Evolutionary conservation across 2,329 filamentous ascomycete genomes (phyloP), one percentile per base, ranked within the genome.

Genomic region (Hymenoscyphus repandus): DNA sequence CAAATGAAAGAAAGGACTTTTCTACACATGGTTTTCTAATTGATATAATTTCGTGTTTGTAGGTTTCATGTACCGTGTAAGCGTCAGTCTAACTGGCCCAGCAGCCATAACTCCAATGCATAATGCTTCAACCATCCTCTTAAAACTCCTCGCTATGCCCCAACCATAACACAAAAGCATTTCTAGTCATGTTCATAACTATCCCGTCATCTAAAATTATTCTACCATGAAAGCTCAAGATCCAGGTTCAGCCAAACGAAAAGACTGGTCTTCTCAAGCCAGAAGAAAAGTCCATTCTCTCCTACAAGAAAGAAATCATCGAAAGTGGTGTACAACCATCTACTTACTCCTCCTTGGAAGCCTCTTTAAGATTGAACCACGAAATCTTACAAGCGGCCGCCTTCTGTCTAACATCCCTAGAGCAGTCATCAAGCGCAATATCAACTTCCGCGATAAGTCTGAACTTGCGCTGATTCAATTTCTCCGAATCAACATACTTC

Each of bases 391-490:
- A 58, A 20, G 51, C 48, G 31, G 59, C 57, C 22, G 62, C 62
- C 31, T 55, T 56, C 31, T 47, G 36, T 9, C 64, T 50, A 10
- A 67, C 64, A 27, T 58, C 56, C 36, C 56, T 45, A 9, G 52
- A 52, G 34, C 51, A 51, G 57, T 67, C 64, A 55, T 60, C 57
- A 5, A 62, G 42, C 3, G 59, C 59, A 20, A 56, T 31, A 47
- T 62, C 55, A 3, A 66, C 48, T 51, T 66, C 62, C 3, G 18
- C 47, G 6, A 61, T 50, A 1, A 66, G 43, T 41, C 48, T 49
- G 10, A 38, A 51, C 13, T 58, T 58, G 9, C 58, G 38, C 37
- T 56, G 54, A 4, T 58, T 12, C 9, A 62, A 36, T 6, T 52
- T 33, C 7, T 42, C 34, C 3, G 51, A 45, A 7, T 51, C 47